Conservation (phyloP, 352 stramenopile genomes). For the Pilasporangium apinafurcum region DNA sequence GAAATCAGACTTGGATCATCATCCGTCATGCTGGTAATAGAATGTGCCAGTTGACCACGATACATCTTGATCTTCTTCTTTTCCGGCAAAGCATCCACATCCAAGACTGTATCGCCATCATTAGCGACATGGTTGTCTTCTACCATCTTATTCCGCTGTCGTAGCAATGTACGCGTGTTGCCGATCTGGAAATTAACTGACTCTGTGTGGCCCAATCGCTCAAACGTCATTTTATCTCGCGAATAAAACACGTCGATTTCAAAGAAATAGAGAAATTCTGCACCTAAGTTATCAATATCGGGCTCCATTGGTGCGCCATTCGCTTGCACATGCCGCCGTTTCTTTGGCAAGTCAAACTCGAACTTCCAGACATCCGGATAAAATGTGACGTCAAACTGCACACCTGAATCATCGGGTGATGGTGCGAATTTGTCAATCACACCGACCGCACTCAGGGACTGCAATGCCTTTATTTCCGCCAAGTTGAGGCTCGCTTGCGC, state of each 20-base stretch:
- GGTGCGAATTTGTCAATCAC: conserved; percentile 48
- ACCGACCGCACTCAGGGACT: conserved; percentile 60
- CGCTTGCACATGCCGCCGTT: conserved; percentile 58
- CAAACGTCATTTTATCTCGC: conserved; percentile 44
- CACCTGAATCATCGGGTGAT: conserved; percentile 22
- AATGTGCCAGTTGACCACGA: conserved; percentile 24
- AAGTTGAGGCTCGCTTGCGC: conserved; percentile 39
- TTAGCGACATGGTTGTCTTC: conserved; percentile 27
- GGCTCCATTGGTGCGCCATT: conserved; percentile 10
- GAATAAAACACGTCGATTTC: conserved; percentile 82
- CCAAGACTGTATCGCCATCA: conserved; percentile 40
- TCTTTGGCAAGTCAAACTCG: conserved; percentile 85
- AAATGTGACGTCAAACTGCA: conserved; percentile 81
- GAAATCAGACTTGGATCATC: conserved; percentile 7
- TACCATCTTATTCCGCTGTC: conserved; percentile 76
- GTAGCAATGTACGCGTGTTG: conserved; percentile 78
- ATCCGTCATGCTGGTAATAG: conserved; percentile 33
- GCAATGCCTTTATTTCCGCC: conserved; percentile 63
- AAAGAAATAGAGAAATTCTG: conserved; percentile 84
- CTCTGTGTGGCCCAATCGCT: conserved; percentile 55
- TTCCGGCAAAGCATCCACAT: conserved; percentile 50
- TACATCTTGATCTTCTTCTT: conserved; percentile 77
- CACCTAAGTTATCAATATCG: conserved; percentile 30
- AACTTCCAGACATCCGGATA: conserved; percentile 89
- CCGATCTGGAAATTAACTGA: conserved; percentile 85